phyloP scores from a whole-genome alignment of 768 basidiomycete species.

The Panaeolus cyanescens region DNA sequence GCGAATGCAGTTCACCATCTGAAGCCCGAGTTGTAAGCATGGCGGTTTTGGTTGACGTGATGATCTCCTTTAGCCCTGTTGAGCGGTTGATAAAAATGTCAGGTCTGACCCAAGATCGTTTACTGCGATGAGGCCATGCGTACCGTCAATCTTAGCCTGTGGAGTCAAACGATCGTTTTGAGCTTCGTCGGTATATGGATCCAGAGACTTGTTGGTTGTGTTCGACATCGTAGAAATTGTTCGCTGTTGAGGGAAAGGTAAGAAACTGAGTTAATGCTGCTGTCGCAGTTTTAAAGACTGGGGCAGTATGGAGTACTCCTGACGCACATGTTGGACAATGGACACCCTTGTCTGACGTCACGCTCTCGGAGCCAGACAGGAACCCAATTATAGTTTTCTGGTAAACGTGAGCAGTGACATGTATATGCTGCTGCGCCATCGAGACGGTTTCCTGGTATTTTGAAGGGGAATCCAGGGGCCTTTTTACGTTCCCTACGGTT shows the following conservation, averaged over 20 bases:
- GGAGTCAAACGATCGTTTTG: conserved; percentile 57
- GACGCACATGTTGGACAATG: not conserved
- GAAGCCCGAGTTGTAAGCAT: conserved; percentile 78
- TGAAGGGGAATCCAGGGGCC: too few species aligned
- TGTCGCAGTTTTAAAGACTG: not conserved
- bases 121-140: conserved; percentile 1
- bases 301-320: conserved; percentile 9
- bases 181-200: conserved; percentile 72
- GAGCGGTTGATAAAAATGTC: not conserved
- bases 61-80: conserved; percentile 64
- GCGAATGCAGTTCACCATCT: conserved; percentile 72
- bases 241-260: not conserved
- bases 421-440: too few species aligned
- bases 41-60: conserved; percentile 63
- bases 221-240: conserved; percentile 15
- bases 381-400: not conserved
- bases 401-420: too few species aligned
- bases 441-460: too few species aligned
- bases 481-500: too few species aligned
- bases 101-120: not conserved
- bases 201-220: conserved; percentile 43
- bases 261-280: not conserved
- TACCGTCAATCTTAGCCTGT: conserved; percentile 69
- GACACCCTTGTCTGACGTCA: not conserved
- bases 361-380: not conserved